phyloP scores from a whole-genome alignment of 495 filamentous ascomycete species.

The Penicillium steckii region DNA sequence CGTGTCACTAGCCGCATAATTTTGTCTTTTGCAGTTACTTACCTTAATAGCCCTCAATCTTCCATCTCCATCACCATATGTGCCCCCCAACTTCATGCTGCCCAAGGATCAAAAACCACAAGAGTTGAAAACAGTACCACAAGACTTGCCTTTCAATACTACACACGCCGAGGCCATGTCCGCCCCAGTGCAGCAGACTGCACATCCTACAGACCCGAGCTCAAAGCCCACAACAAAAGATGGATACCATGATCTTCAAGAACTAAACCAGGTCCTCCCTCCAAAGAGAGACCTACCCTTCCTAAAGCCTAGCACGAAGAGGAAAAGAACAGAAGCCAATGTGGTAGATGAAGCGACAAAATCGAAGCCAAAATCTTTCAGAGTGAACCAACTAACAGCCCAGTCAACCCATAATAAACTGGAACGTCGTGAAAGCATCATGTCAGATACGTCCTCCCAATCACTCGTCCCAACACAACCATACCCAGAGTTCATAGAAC shows the following conservation, averaged over 20 bases:
- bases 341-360: background rate
- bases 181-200: background rate
- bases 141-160: background rate
- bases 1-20: background rate
- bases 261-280: constrained; percentile 40
- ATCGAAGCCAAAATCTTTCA: background rate
- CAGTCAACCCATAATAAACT: background rate
- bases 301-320: constrained; percentile 24
- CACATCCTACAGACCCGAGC: background rate
- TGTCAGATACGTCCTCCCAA: constrained; percentile 11
- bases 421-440: background rate
- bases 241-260: constrained; percentile 22
- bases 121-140: background rate
- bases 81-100: background rate
- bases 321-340: constrained; percentile 4
- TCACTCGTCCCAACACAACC: constrained; percentile 7
- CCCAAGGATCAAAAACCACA: background rate
- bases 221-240: constrained; percentile 20
- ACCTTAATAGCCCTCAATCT: background rate
- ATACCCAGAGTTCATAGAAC: constrained; percentile 4
- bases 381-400: background rate
- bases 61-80: background rate
- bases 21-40: background rate
- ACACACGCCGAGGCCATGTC: background rate
- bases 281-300: constrained; percentile 49